These are phyloP conservation scores for Fusarium sp. DNA, from an alignment of 2,329 filamentous ascomycete genomes.

Conservation along the genomic window DNA sequence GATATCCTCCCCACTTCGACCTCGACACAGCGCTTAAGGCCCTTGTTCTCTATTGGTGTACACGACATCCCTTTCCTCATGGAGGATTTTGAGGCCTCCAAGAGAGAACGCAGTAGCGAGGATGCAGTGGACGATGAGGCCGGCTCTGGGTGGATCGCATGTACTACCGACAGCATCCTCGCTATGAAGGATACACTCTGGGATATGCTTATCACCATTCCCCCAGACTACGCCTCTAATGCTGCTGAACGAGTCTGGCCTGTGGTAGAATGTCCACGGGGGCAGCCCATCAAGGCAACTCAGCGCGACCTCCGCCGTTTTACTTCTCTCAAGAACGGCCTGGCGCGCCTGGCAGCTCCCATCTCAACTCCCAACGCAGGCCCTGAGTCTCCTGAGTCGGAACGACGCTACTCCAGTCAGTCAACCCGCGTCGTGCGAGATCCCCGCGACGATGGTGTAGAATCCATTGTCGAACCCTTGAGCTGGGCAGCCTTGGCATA, in stretches of 20 bases:
- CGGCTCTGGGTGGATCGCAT: slow-evolving; percentile 83
- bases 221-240: slow-evolving; percentile 65
- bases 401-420: slow-evolving; percentile 42
- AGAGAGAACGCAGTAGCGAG: slow-evolving; percentile 49
- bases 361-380: slow-evolving; percentile 34
- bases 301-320: slow-evolving; percentile 89
- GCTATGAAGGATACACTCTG: slow-evolving; percentile 85
- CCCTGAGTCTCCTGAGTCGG: slow-evolving; percentile 44
- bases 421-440: slow-evolving; percentile 45
- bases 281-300: slow-evolving; percentile 77
- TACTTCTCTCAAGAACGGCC: slow-evolving; percentile 69
- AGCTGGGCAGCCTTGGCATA: slow-evolving; percentile 80
- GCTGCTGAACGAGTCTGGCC: slow-evolving; percentile 75
- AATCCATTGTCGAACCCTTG: slow-evolving; percentile 66
- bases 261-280: slow-evolving; percentile 70
- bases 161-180: slow-evolving; percentile 93
- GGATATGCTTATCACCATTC: slow-evolving; percentile 87
- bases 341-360: slow-evolving; percentile 57
- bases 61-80: slow-evolving; percentile 86
- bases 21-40: slow-evolving; percentile 71
- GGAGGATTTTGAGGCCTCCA: slow-evolving; percentile 62
- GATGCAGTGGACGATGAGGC: slow-evolving; percentile 55
- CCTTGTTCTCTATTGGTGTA: slow-evolving; percentile 92
- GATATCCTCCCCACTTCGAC: slow-evolving; percentile 71
- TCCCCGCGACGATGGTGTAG: slow-evolving; percentile 58